These are phyloP conservation scores for sorghum (Sorghum bicolor) DNA, from an alignment of 176 grass and related monocot genomes.

Conservation along the genomic window DNA sequence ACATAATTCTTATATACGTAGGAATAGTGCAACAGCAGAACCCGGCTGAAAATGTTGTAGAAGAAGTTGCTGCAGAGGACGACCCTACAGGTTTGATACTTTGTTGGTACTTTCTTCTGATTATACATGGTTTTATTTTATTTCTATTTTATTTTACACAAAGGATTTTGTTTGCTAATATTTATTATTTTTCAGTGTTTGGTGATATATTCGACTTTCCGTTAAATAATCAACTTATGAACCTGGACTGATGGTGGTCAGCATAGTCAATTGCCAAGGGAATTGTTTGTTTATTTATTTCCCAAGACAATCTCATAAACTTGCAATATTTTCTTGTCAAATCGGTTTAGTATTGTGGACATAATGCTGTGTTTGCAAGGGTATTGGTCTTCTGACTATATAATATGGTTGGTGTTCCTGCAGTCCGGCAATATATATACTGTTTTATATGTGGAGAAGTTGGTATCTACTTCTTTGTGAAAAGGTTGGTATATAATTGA, in stretches of 20 bases:
- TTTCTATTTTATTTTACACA: background rate
- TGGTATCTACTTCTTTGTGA: too few relatives aligned
- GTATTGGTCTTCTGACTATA: too few relatives aligned
- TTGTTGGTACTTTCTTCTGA: background rate
- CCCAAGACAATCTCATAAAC: background rate
- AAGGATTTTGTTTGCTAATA: background rate
- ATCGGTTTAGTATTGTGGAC: background rate
- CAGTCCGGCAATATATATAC: background rate
- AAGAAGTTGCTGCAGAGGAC: background rate
- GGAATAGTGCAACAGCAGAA: background rate
- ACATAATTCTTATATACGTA: background rate
- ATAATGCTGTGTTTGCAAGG: too few relatives aligned
- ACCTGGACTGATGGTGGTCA: background rate
- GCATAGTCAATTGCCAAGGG: background rate
- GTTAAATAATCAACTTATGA: background rate
- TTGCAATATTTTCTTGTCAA: background rate
- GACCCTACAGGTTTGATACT: background rate
- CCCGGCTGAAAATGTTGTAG: background rate
- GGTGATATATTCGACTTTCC: background rate
- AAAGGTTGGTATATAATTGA: too few relatives aligned
- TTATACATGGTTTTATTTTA: background rate
- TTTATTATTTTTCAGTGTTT: background rate
- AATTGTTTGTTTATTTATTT: background rate
- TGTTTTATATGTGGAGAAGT: too few relatives aligned
- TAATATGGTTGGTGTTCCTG: too few relatives aligned